Base-by-base conservation (phyloP, 345 rosid genomes). In the Brassica incana region DNA sequence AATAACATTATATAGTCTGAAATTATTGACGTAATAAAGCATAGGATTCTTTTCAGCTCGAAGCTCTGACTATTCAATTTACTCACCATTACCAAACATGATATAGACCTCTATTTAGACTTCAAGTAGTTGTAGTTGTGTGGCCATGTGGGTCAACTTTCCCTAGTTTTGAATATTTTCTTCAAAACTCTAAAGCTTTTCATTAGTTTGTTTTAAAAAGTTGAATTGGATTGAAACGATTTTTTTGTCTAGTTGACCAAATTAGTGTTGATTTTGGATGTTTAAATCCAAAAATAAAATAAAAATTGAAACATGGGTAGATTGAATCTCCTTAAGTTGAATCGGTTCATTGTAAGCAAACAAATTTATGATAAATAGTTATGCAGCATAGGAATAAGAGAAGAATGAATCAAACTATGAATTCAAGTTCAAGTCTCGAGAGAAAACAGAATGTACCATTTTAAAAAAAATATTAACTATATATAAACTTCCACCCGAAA, bases 131-230 rank as follows among this genome's bases (percentile, higher is more conserved):
- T 65, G 50, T 54, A 65, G 61, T 65, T 72, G 73, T 56, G 62
- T 78, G 72, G 35, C 20, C 81, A 32, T 65, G 77, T 71, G 77
- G 77, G 77, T 78, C 81, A 78, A 72, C 77, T 78, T 72, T 71
- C 35, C 25, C 40, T 36, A 35, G 71, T 48, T 36, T 78, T 72
- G 75, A 69, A 25, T 36, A 8, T 59, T 20, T 70, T 54, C 67
- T 8, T 52, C 72, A 65, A 25, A 7, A 36, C 33, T 35, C 50
- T 23, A 23, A 54, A 77, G 32, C 32, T 35, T 71, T 35, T 78
- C 4, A 32, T 30, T 65, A 33, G 64, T 35, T 77, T 52, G 25
- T 63, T 50, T 6, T 45, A 3, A 30, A 45, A 61, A 9, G 0
- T 8, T n/a, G 14, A 25, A 43, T 43, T 0, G 15, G 67, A 40